phyloP scores from a whole-genome alignment of 2,329 filamentous ascomycete species.

The Thielaviopsis cerberus region DNA sequence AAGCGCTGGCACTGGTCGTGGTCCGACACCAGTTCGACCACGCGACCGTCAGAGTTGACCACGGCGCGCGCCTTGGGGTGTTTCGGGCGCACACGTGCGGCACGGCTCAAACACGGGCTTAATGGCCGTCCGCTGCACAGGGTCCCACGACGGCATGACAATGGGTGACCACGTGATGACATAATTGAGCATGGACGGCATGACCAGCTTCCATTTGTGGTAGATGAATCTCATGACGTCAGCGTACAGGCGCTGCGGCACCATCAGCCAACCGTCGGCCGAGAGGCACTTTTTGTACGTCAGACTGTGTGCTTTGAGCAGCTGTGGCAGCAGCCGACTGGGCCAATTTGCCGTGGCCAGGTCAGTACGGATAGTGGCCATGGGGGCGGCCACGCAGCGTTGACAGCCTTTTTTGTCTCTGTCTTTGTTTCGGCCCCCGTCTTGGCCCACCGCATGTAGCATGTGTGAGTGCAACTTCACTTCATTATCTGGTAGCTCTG shows the following conservation, averaged over 20 bases:
- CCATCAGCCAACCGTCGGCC: slow-evolving; percentile 1
- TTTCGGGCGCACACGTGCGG: background rate
- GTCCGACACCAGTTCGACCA: slow-evolving; percentile 9
- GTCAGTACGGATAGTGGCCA: slow-evolving; percentile 1
- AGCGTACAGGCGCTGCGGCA: slow-evolving; percentile 3
- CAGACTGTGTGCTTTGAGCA: background rate
- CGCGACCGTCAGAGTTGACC: slow-evolving; percentile 2
- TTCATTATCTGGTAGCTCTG: background rate
- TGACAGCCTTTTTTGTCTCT: background rate
- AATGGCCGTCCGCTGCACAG: background rate
- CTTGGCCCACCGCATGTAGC: background rate
- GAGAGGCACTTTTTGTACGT: background rate
- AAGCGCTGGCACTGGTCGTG: slow-evolving; percentile 7
- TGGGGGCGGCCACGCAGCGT: background rate
- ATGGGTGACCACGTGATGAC: background rate
- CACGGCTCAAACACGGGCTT: background rate
- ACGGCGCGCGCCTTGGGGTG: slow-evolving; percentile 1
- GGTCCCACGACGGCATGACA: background rate
- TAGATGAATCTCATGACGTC: slow-evolving; percentile 4
- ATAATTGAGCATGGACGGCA: background rate
- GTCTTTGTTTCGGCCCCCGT: background rate
- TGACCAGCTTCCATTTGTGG: slow-evolving; percentile 4
- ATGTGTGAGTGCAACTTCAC: background rate
- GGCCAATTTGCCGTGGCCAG: slow-evolving; percentile 1
- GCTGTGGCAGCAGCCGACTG: background rate